Evolutionary conservation across 163 green algal genomes (phyloP).

Genomic region (Scenedesmus sp.): DNA sequence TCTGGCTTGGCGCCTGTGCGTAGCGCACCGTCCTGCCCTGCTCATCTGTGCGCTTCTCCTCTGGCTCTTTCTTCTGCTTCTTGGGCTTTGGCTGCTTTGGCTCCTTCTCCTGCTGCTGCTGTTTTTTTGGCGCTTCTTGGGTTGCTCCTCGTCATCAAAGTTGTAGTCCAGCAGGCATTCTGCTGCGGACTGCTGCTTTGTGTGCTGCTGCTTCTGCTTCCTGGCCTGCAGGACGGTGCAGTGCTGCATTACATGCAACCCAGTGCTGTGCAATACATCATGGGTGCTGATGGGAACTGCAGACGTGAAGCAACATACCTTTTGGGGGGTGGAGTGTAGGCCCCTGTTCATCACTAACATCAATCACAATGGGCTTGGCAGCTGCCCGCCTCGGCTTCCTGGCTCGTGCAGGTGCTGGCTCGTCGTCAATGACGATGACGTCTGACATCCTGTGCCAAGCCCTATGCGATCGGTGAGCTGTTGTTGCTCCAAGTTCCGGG

Average conservation of each 20-base stretch:
- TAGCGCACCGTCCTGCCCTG: slow-evolving; percentile 41
- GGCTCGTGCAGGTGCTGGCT: neutral
- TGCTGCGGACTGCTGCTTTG: slow-evolving; percentile 5
- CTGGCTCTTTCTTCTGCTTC: slow-evolving; percentile 27
- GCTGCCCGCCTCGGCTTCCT: neutral
- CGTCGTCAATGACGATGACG: slow-evolving; percentile 16
- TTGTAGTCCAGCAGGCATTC: neutral
- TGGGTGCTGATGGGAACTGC: neutral
- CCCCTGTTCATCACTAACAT: neutral
- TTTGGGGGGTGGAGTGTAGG: neutral
- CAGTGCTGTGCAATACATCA: no score
- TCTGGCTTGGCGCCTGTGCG: slow-evolving; percentile 18
- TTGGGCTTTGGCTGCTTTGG: neutral
- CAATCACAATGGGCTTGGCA: slow-evolving; percentile 14
- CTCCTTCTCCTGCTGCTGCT: neutral
- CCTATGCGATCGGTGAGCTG: neutral
- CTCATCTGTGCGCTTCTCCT: slow-evolving; percentile 40
- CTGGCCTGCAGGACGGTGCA: neutral
- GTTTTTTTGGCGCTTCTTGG: neutral
- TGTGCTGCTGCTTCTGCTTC: neutral
- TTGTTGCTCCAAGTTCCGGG: neutral
- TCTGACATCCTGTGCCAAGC: neutral
- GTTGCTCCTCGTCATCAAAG: neutral
- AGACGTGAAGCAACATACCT: neutral
- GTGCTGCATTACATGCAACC: neutral